Base-by-base conservation (phyloP, 305 asterid species). In the Caryopteris hybrid region DNA sequence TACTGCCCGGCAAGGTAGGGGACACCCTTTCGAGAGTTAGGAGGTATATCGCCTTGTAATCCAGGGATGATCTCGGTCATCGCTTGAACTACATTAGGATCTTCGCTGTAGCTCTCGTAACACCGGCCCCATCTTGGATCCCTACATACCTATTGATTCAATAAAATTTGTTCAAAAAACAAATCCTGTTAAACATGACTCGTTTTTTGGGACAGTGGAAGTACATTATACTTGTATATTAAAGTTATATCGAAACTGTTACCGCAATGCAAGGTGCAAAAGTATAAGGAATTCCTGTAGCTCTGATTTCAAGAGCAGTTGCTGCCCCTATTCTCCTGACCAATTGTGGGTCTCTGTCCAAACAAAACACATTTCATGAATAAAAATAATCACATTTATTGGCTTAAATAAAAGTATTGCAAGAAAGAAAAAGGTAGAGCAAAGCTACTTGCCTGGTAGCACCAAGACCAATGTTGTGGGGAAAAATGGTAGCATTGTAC, bases 251-350 rank as follows among this genome's bases (percentile, higher is more conserved):
- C 9, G 38, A 22, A 8, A 1, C 45, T 20, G 13, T 69, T 80
- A 86, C 90, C 80, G 93, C 93, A 31, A 86, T 82, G 79, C 90
- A 82, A 52, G 94, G 94, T 22, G 94, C 87, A 78, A 86, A 86
- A 25, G 78, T 75, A 39, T 84, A 86, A 13, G 71, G 76, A 61
- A 84, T 80, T 38, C 92, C 90, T 1, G 92, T 86, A 29, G 92
- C 90, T 80, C 90, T 82, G 41, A 72, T 71, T 79, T 86, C 93
- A 74, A 75, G 88, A 57, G 90, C 94, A 73, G 94, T 86, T 61
- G 94, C 90, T 20, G 82, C 84, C 55, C 94, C 94, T 42, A 86
- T 86, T 72, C 54, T 82, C 82, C 72, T 86, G 38, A 84, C 76
- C 54, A 72, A 61, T 5, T 45, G 11, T 10, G 76, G 67, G 34